Percentiles rank a stretch among this genome's conserved stretches.
Conservation (phyloP, 768 basidiomycete genomes). For the Saitozyma sp. region DNA sequence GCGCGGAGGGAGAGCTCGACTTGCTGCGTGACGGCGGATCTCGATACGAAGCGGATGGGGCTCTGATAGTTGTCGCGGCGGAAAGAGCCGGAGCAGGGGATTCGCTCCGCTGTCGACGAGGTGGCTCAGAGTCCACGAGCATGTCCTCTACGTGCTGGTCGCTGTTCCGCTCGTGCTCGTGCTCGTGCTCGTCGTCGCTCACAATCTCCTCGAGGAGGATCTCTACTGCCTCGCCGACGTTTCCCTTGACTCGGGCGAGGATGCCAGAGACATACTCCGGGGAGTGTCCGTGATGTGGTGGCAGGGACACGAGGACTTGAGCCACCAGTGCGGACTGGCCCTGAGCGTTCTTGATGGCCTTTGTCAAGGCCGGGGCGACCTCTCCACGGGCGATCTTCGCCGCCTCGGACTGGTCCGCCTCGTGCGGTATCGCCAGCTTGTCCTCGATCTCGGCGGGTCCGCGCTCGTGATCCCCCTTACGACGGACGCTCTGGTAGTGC, state of each 20-base stretch:
- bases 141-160: slow-evolving; percentile 44
- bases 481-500: slow-evolving; percentile 38
- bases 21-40: not conserved
- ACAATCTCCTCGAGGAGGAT: slow-evolving; percentile 32
- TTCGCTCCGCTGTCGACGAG: not conserved
- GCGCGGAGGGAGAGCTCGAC: not conserved
- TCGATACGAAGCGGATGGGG: not conserved
- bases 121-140: slow-evolving; percentile 10
- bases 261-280: slow-evolving; percentile 14
- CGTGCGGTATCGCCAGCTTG: slow-evolving; percentile 34
- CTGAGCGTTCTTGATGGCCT: not conserved
- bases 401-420: slow-evolving; percentile 28
- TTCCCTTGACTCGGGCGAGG: slow-evolving; percentile 25
- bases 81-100: not conserved
- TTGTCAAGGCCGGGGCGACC: slow-evolving; percentile 8
- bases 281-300: slow-evolving; percentile 25
- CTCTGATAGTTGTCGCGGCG: not conserved
- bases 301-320: slow-evolving; percentile 25
- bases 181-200: slow-evolving; percentile 16
- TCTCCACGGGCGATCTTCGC: slow-evolving; percentile 27
- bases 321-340: not conserved
- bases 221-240: slow-evolving; percentile 38
- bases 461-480: slow-evolving; percentile 34
- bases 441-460: slow-evolving; percentile 45
- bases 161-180: slow-evolving; percentile 32